These are phyloP conservation scores for Pythium insidiosum DNA, from an alignment of 352 stramenopile species.

Conservation along the genomic window DNA sequence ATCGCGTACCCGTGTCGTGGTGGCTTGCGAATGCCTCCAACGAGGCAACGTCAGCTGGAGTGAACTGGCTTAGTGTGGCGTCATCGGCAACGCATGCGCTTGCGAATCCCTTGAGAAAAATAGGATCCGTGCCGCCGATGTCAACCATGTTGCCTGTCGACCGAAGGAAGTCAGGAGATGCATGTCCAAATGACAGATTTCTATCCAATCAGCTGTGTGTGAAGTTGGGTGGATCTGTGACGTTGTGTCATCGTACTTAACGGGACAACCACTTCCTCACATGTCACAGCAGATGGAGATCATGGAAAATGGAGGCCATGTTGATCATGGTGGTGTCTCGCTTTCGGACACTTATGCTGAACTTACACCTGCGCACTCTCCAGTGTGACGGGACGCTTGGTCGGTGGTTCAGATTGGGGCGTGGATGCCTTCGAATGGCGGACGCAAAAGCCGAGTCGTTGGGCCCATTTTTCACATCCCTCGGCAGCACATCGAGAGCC, in stretches of 20 bases:
- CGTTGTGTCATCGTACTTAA: constrained; percentile 17
- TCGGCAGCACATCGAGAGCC: constrained; percentile 64
- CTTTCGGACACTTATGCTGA: constrained; percentile 13
- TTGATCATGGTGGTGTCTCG: too few species aligned
- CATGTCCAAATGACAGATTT: constrained; percentile 3
- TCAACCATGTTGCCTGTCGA: constrained; percentile 1
- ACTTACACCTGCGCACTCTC: constrained; percentile 3
- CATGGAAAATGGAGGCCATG: too few species aligned
- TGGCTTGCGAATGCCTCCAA: constrained; percentile 7
- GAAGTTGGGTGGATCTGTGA: constrained; percentile 20
- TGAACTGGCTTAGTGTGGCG: neutral
- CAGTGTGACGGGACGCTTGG: too few species aligned
- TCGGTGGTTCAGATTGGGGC: too few species aligned
- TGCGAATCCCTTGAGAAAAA: constrained; percentile 7
- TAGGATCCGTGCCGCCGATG: constrained; percentile 5
- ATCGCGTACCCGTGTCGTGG: constrained; percentile 16
- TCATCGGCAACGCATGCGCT: constrained; percentile 2
- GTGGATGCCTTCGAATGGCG: constrained; percentile 56
- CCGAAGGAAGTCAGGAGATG: neutral
- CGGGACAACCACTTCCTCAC: constrained; percentile 11
- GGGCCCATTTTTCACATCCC: constrained; percentile 66
- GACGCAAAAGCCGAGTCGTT: constrained; percentile 66
- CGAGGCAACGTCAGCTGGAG: neutral
- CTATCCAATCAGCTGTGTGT: constrained; percentile 13
- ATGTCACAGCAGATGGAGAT: constrained; percentile 27